A percentile compares a stretch with the other conserved stretches of the same genome.
Evolutionary conservation across 192 early-diverging fungal genomes (phyloP).

Genomic region (Linnemannia exigua): DNA sequence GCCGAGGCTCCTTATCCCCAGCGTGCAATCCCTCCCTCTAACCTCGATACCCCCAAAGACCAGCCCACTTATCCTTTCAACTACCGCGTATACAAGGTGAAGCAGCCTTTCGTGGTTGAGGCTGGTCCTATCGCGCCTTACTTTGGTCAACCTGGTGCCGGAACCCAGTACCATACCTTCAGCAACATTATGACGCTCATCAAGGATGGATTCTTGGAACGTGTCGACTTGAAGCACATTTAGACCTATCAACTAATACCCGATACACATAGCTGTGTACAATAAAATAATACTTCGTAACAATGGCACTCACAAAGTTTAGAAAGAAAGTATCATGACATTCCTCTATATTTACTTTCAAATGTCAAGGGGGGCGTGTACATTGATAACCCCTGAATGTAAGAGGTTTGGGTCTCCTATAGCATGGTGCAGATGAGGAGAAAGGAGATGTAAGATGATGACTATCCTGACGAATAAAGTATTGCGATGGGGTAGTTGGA

Average conservation of each 20-base stretch:
- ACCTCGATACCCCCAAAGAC: slow-evolving; percentile 26
- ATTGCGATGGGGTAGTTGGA: too few species aligned
- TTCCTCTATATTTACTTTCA: too few species aligned
- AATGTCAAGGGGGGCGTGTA: too few species aligned
- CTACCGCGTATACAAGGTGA: slow-evolving; percentile 44
- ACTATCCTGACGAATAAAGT: too few species aligned
- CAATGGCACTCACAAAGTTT: too few species aligned
- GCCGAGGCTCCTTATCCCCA: slow-evolving; percentile 42
- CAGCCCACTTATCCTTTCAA: slow-evolving; percentile 26
- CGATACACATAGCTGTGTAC: background rate
- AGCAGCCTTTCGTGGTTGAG: slow-evolving; percentile 13
- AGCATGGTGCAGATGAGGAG: too few species aligned
- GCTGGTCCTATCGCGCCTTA: slow-evolving; percentile 44
- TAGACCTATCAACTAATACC: background rate
- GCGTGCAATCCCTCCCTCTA: slow-evolving; percentile 42
- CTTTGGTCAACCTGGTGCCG: slow-evolving; percentile 39
- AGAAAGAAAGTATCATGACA: too few species aligned
- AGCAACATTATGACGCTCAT: slow-evolving; percentile 29
- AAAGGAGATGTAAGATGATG: too few species aligned
- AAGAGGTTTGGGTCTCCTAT: too few species aligned
- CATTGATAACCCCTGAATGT: too few species aligned
- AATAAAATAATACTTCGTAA: too few species aligned
- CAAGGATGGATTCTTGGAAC: slow-evolving; percentile 8
- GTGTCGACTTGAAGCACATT: background rate
- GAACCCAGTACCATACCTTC: slow-evolving; percentile 32